Evolutionary conservation across 1,139 yeast species (phyloP).

Genomic region (Saccharomyces uvarum): DNA sequence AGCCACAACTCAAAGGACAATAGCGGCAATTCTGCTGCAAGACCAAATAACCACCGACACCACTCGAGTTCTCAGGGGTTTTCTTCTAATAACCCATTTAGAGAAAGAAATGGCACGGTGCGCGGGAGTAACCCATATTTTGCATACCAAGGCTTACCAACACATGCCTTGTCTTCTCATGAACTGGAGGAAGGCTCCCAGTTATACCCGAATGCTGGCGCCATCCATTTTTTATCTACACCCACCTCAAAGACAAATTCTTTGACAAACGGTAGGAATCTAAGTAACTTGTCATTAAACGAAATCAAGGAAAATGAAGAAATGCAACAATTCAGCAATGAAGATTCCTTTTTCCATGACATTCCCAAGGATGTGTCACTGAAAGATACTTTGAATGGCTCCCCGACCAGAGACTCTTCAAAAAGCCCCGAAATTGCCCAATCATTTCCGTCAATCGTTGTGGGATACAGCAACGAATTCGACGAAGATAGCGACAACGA

Average conservation of each 20-base stretch:
- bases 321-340: constrained; percentile 19
- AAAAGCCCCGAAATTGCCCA: constrained; percentile 7
- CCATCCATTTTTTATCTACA: constrained; percentile 8
- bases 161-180: constrained; percentile 18
- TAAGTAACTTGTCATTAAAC: constrained; percentile 25
- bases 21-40: not conserved
- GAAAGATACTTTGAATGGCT: not conserved
- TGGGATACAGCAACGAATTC: constrained; percentile 15
- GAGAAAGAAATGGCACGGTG: constrained; percentile 5
- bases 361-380: not conserved
- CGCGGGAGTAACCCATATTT: constrained; percentile 12
- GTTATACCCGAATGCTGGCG: constrained; percentile 1
- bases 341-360: not conserved
- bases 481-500: constrained; percentile 1
- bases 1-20: constrained; percentile 10
- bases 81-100: constrained; percentile 14
- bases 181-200: constrained; percentile 9
- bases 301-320: constrained; percentile 30
- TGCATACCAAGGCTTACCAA: constrained; percentile 18
- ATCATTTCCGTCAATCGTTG: constrained; percentile 23
- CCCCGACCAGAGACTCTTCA: not conserved
- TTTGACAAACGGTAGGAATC: constrained; percentile 14
- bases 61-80: constrained; percentile 8
- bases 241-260: constrained; percentile 11
- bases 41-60: constrained; percentile 6